Conservation (phyloP, 2,329 filamentous ascomycete genomes). For the Xylariaceae sp. region DNA sequence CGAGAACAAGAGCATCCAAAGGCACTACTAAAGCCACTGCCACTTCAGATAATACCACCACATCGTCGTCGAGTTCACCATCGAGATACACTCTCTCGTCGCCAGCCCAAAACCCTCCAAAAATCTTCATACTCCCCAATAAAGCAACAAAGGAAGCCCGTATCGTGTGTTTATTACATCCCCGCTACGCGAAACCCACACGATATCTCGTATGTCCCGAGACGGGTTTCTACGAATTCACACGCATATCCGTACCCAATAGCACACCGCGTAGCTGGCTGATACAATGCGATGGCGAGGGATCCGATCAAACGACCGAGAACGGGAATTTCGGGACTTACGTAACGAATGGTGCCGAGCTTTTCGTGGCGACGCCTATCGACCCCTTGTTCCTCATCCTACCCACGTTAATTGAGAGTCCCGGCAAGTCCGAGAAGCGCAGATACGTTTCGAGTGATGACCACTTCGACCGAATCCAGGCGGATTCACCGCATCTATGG, state of each 20-base stretch:
- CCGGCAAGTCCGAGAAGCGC: constrained; percentile 44
- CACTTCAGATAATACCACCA: constrained; percentile 26
- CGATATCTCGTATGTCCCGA: constrained; percentile 59
- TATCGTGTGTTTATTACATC: constrained; percentile 56
- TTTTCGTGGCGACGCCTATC: constrained; percentile 78
- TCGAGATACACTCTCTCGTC: constrained; percentile 38
- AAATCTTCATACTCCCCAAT: constrained; percentile 57
- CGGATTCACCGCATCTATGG: constrained; percentile 51
- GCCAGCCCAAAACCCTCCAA: constrained; percentile 41
- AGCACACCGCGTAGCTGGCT: constrained; percentile 58
- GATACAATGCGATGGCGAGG: constrained; percentile 36
- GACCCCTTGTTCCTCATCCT: constrained; percentile 82
- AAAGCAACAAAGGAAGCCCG: constrained; percentile 47
- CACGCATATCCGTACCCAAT: constrained; percentile 48
- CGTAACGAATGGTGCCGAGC: constrained; percentile 60
- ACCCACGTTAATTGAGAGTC: constrained; percentile 52
- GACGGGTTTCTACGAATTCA: constrained; percentile 61
- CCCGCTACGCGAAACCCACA: constrained; percentile 48
- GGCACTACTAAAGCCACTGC: constrained; percentile 26
- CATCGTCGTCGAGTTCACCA: constrained; percentile 21
- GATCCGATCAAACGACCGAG: background rate
- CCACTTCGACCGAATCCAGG: constrained; percentile 58
- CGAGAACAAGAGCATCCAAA: constrained; percentile 45
- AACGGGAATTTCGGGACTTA: constrained; percentile 31
- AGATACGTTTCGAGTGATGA: constrained; percentile 65